Base-by-base conservation (phyloP, 345 rosid genomes). In the Conringia planisiliqua region DNA sequence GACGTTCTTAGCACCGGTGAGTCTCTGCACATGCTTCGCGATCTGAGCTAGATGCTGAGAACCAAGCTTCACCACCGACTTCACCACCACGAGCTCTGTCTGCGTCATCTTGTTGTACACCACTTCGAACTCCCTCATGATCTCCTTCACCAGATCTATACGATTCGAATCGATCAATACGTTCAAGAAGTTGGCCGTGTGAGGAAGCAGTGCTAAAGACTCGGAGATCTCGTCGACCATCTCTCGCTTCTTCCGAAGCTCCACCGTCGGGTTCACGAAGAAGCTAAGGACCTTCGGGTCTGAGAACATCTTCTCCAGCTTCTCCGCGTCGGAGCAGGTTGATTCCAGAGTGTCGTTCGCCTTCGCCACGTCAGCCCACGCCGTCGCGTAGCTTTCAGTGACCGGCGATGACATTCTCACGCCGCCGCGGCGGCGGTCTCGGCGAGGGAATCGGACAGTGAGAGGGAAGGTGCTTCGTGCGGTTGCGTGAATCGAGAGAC, bases 41-140 rank as follows among this genome's bases (percentile, higher is more conserved):
- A 57, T 11, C 62, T 57, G 62, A 57, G 62, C 62, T 8, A 57
- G 62, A 32, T 57, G 62, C 40, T 57, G 62, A 32, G 62, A 16
- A 32, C 16, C 62, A 17, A 57, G 62, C 62, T 16, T 57, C 62
- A 57, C 62, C 24, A 57, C 62, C 24, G 62, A 57, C 14, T 32
- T 57, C 24, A 57, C 62, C 16, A 57, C 62, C 13, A 10, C 62
- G 8, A 57, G 40, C 62, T 57, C 62, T 40, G 62, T 57, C 40
- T 57, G 5, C 24, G 62, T 57, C 62, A 57, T 32, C 62, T 32
- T 16, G 62, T 57, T 57, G 62, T 57, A 32, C 13, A 57, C 62
- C 4, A 1, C 40, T 32, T 32, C 62, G 62, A 30, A 57, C 62
- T 57, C 62, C 40, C 8, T 57, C 14, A 11, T 11, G 40, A 57